Conservation (phyloP, 805 yeast genomes). For the Metschnikowia bowlesiae region DNA sequence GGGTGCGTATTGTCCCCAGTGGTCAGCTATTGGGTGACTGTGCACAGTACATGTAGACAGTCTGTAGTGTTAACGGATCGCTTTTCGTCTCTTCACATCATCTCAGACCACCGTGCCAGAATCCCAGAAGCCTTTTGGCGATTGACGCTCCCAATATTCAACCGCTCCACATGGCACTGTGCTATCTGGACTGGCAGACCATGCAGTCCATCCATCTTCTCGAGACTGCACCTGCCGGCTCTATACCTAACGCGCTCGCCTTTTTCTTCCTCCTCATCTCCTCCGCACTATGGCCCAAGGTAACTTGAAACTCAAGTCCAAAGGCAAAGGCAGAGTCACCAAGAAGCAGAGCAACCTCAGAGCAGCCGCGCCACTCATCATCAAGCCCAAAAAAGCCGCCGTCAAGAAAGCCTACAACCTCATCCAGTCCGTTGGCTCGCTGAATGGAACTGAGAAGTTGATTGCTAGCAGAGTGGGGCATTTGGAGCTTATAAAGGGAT, state of each 20-base stretch:
- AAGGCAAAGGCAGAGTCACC: slow-evolving; percentile 49
- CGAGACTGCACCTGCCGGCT: neutral
- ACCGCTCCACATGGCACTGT: no score
- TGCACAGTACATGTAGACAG: no score
- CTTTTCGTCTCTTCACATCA: no score
- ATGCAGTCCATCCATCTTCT: neutral
- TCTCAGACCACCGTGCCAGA: no score
- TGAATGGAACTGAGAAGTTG: slow-evolving; percentile 65
- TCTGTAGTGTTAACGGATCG: no score
- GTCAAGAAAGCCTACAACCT: slow-evolving; percentile 46
- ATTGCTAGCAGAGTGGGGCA: slow-evolving; percentile 92
- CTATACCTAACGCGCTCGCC: neutral
- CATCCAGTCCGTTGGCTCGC: slow-evolving; percentile 39
- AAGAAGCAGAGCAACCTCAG: slow-evolving; percentile 62
- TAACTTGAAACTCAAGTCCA: slow-evolving; percentile 52
- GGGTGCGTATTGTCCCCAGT: no score
- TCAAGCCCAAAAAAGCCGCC: slow-evolving; percentile 62
- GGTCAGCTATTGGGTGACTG: no score
- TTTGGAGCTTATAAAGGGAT: slow-evolving; percentile 84
- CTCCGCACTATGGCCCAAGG: slow-evolving; percentile 69
- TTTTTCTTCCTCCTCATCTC: neutral
- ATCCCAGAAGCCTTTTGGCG: no score
- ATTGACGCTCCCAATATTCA: no score
- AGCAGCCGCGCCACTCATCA: slow-evolving; percentile 67
- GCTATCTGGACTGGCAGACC: neutral